Conservation (phyloP, 225 moss, liverwort and hornwort genomes). For the Climacium dendroides region DNA sequence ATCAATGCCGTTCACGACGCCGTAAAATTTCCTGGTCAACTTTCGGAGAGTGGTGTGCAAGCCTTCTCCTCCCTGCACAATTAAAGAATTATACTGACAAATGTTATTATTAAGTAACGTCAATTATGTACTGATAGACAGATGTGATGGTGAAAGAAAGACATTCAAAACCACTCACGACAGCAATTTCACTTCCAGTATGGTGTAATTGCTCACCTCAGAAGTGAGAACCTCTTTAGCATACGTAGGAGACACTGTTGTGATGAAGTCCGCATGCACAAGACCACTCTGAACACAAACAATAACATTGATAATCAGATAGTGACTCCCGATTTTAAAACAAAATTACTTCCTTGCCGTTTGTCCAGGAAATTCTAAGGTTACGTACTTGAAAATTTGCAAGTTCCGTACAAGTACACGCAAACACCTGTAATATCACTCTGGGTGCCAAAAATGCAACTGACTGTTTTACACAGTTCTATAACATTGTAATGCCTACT, state of each 20-base stretch:
- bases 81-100: too few relatives aligned
- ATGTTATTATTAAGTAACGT: background rate
- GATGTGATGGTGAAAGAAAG: background rate
- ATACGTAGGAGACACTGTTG: conserved; percentile 90
- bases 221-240: conserved; percentile 65
- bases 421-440: background rate
- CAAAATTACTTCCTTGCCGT: too few relatives aligned
- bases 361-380: too few relatives aligned
- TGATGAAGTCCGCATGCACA: conserved; percentile 65
- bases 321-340: too few relatives aligned
- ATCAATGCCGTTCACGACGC: conserved; percentile 82
- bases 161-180: background rate
- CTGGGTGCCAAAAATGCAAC: background rate
- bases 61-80: conserved; percentile 58
- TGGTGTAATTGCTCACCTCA: conserved; percentile 34
- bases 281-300: conserved; percentile 40
- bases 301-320: background rate
- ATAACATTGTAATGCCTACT: too few relatives aligned
- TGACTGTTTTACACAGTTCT: background rate
- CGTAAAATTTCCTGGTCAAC: conserved; percentile 54
- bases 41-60: conserved; percentile 58
- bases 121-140: background rate
- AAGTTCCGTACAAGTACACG: background rate
- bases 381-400: too few relatives aligned
- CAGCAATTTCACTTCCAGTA: background rate